Evolutionary conservation across 2,329 filamentous ascomycete species (phyloP).

Genomic region (Elsinoe arachidis): DNA sequence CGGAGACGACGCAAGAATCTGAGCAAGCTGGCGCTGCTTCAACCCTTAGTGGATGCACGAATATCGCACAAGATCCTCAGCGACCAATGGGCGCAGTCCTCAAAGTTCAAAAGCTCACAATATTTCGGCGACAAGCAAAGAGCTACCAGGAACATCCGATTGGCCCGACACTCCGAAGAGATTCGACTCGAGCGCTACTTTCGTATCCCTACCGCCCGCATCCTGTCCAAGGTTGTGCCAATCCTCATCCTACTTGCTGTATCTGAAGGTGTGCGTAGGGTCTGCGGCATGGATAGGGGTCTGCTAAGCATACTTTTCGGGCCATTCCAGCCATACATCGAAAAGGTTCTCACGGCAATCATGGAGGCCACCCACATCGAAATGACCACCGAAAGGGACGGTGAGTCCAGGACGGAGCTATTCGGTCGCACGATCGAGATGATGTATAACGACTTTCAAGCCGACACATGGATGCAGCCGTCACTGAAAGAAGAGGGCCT

Average conservation of each 20-base stretch:
- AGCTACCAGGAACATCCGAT: background rate
- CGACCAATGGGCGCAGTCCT: background rate
- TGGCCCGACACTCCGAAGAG: background rate
- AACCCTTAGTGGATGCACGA: conserved; percentile 8
- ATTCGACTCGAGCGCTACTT: background rate
- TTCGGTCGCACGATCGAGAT: background rate
- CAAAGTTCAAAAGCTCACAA: background rate
- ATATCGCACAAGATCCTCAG: background rate
- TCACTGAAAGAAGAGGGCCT: background rate
- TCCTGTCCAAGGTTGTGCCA: background rate
- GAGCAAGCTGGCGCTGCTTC: conserved; percentile 2
- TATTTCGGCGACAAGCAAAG: background rate
- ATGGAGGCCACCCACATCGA: no score
- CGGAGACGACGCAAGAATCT: background rate
- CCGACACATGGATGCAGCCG: background rate
- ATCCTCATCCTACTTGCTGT: conserved; percentile 6
- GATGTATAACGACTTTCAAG: background rate
- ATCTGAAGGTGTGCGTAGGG: conserved; percentile 9
- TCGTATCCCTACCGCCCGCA: background rate
- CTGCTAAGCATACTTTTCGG: conserved; percentile 11
- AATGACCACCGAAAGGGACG: background rate
- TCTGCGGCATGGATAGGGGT: conserved; percentile 1
- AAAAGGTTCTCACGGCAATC: background rate
- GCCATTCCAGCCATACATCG: conserved; percentile 10
- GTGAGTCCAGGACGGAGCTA: background rate